Evolutionary conservation across 306 rosid genomes (phyloP), one percentile per base, ranked within the genome.

Genomic region (Corylus heterophylla): DNA sequence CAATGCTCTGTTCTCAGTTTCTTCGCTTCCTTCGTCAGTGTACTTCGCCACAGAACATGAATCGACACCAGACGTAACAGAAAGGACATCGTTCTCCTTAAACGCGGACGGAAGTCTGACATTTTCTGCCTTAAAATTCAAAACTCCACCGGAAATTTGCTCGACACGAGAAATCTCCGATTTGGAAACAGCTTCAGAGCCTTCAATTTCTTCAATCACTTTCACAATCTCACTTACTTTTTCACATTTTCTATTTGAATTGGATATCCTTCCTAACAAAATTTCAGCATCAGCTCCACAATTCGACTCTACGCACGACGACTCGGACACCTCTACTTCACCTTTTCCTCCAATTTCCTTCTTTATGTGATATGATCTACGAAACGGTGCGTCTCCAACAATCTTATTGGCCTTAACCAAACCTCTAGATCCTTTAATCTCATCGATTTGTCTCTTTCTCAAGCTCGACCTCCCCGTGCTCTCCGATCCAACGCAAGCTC

Each of bases 231-330:
- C 79, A 62, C 10, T 48, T 54, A 73, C 82, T 51, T 70, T 85
- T 80, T 81, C 82, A 3, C 74, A 79, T n/a, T 73, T 73, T 29
- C 67, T 76, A 82, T 91, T 92, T 66, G 80, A 79, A 77, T 85
- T 88, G 73, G 84, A 71, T 70, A 67, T 89, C 31, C 85, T 84
- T 56, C 71, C 77, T 13, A 69, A 58, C 6, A 63, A 13, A 69
- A 29, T 59, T 17, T 52, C 85, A 75, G 77, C 80, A 59, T 39
- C 81, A 68, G 80, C 82, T 51, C 90, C 87, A 27, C 87, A 87
- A 79, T 70, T 91, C 3, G 99, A 95, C 67, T 92, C 97, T 80
- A 93, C 99, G 16, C 98, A 95, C 54, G 99, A 92, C 61, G 87
- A 81, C 75, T 91, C 94, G 0, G 98, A 90, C 4, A 83, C 82